Conservation (phyloP, 257 asterid genomes). For the Primulina huaijiensis region DNA sequence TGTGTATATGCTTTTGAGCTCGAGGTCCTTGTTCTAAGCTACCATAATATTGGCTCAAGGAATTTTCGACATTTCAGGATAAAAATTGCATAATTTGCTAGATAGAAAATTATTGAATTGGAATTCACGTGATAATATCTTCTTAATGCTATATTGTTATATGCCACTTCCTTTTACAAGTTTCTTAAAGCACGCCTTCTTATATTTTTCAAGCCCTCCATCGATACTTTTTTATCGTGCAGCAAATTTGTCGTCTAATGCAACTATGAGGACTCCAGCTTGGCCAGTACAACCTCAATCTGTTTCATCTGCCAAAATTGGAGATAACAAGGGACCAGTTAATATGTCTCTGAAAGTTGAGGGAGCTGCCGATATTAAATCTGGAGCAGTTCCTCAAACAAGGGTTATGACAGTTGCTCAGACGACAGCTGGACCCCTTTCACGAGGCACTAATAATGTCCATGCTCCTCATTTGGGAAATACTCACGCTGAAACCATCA, state of each 20-base stretch:
- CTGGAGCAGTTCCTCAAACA: constrained; percentile 50
- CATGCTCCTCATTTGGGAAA: constrained; percentile 43
- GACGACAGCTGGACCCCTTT: constrained; percentile 39
- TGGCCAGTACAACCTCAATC: constrained; percentile 75
- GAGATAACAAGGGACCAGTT: constrained; percentile 47
- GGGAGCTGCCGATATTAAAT: constrained; percentile 48
- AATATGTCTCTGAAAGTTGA: constrained; percentile 52
- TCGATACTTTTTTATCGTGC: constrained; percentile 30
- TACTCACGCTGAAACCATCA: constrained; percentile 74
- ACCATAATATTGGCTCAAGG: background rate
- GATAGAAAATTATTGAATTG: background rate
- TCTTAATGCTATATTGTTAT: constrained; percentile 11
- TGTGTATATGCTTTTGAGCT: constrained; percentile 15
- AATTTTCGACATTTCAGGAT: background rate
- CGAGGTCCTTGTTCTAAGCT: constrained; percentile 4
- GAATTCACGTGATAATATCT: background rate
- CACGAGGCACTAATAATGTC: constrained; percentile 44
- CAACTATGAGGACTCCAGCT: constrained; percentile 55
- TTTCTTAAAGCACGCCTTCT: constrained; percentile 18
- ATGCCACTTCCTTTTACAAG: background rate
- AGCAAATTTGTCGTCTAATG: constrained; percentile 54
- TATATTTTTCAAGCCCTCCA: constrained; percentile 16
- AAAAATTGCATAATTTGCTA: constrained; percentile 11
- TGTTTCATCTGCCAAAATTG: constrained; percentile 43
- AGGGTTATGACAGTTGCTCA: constrained; percentile 52